Evolutionary conservation across 495 filamentous ascomycete species (phyloP).

Genomic region (Aspergillus campestris): DNA sequence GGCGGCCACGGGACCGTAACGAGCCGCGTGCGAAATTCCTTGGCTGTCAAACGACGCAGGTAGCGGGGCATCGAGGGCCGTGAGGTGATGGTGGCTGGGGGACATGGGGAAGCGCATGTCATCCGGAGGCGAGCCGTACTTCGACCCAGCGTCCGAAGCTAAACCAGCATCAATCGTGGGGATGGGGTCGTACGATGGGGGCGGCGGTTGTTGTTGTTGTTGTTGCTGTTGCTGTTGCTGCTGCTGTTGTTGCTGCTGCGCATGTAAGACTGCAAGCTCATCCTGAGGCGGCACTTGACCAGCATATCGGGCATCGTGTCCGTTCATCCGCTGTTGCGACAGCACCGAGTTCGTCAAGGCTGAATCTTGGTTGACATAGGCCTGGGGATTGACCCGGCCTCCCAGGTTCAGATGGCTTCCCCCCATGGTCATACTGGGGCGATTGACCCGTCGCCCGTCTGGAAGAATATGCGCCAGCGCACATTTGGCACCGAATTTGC

Average conservation of each 20-base stretch:
- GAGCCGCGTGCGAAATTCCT: slow-evolving; percentile 82
- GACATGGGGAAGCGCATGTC: slow-evolving; percentile 64
- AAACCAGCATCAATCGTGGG: slow-evolving; percentile 76
- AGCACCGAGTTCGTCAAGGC: slow-evolving; percentile 79
- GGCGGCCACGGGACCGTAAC: slow-evolving; percentile 83
- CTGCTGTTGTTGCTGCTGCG: slow-evolving; percentile 24
- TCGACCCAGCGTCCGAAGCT: slow-evolving; percentile 64
- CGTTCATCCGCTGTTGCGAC: slow-evolving; percentile 54
- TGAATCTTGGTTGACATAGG: slow-evolving; percentile 57
- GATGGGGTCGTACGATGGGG: slow-evolving; percentile 42
- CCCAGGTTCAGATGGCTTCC: slow-evolving; percentile 57
- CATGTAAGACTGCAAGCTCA: slow-evolving; percentile 37
- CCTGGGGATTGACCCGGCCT: slow-evolving; percentile 62
- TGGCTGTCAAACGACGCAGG: slow-evolving; percentile 96
- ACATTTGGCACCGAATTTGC: slow-evolving; percentile 97
- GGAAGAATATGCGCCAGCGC: slow-evolving; percentile 92
- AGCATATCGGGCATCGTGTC: slow-evolving; percentile 35
- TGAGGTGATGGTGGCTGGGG: slow-evolving; percentile 56
- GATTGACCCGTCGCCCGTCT: slow-evolving; percentile 84
- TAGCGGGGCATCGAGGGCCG: slow-evolving; percentile 85
- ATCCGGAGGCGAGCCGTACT: slow-evolving; percentile 82
- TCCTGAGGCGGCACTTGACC: slow-evolving; percentile 32
- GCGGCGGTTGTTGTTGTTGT: not conserved
- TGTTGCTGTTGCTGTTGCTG: slow-evolving; percentile 11
- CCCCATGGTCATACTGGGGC: slow-evolving; percentile 38